Base-by-base conservation (phyloP, 1,139 yeast species). In the Lodderomyces orthopsilosis region DNA sequence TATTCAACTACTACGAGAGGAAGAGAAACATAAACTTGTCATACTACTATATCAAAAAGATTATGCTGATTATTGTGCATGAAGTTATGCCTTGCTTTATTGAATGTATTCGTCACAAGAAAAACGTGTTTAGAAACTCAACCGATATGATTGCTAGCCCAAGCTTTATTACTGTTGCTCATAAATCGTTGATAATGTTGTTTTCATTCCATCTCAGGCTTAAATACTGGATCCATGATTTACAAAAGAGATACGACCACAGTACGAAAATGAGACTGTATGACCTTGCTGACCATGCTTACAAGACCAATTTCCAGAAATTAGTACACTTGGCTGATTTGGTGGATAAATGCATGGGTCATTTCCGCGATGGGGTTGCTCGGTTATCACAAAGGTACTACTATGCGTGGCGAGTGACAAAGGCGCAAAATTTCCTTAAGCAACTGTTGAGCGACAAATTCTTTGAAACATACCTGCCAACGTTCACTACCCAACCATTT, bases 61-160 rank as follows among this genome's bases (percentile, higher is more conserved):
- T 60, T 35, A 45, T 65, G 18, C 54, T 55, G 24, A 53, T 62
- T 7, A 46, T 60, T 17, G 53, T 61, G 2, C 52, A 52, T 14
- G 68, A 68, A 37, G 51, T 65, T 12, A 57, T 67, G 64, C 73
- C 72, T 12, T 64, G 63, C 41, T 63, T 61, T 42, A 51, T 50
- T 39, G 59, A 60, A 21, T 57, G 58, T 43, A 48, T 63, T 23
- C 40, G 41, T 35, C 59, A 59, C 38, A 52, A 55, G 18, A 53
- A 57, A 21, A 55, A 55, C 19, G 46, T 46, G 6, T 56, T 55
- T 36, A 48, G 43, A 27, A 50, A 51, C 35, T 47, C 55, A 8
- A 60, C 69, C 15, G 78, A 73, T 46, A 61, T 66, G 51, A 52
- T 63, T 12, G 50, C 73, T 2, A 65, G 70, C 5, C 77, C 77